A percentile compares a stretch with the other conserved stretches of the same genome.
phyloP scores from a whole-genome alignment of 176 grass and related monocot species.

The Sorghum bicolor region Sorghum_bicolor_NCBIv3 NC_012878.2:48299501-48300000 shows the following conservation, averaged over 20 bases:
- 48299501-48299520: not conserved
- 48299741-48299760: too few species aligned
- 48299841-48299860: not conserved
- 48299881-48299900: not conserved
- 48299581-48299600: constrained; percentile 1
- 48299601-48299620: not conserved
- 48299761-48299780: too few species aligned
- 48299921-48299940: not conserved
- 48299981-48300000: not conserved
- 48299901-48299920: not conserved
- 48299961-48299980: not conserved
- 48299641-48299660: constrained; percentile 12
- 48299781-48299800: not conserved
- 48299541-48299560: not conserved
- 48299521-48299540: not conserved
- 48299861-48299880: not conserved
- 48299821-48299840: not conserved
- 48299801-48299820: not conserved
- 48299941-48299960: too few species aligned
- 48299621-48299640: constrained; percentile 1
- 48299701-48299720: too few species aligned
- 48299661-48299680: not conserved
- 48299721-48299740: too few species aligned
- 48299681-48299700: constrained; percentile 19
- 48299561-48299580: not conserved